A percentile compares a stretch with the other conserved stretches of the same genome.
Evolutionary conservation across 352 stramenopile species (phyloP).

Genomic region (Saprolegnia parasitica): DNA sequence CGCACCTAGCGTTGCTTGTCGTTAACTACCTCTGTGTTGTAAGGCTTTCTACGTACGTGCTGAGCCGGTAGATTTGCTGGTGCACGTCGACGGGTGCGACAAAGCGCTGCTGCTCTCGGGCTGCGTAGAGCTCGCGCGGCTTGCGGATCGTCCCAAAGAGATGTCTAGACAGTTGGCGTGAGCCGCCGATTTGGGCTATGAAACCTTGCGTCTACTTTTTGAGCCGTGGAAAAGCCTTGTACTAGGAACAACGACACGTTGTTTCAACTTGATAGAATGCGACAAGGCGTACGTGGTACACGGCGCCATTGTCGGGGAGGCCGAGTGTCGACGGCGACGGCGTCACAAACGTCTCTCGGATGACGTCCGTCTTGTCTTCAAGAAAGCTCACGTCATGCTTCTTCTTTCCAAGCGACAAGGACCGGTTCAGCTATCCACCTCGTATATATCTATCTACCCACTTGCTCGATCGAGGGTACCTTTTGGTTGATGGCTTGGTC

Average conservation of each 20-base stretch:
- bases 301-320: constrained; percentile 64
- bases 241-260: no score
- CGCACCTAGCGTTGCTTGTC: constrained; percentile 47
- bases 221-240: constrained; percentile 72
- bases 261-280: no score
- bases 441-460: background rate
- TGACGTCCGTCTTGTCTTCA: constrained; percentile 64
- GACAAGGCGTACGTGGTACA: constrained; percentile 64
- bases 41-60: no score
- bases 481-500: constrained; percentile 85
- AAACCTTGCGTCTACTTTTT: constrained; percentile 62
- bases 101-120: constrained; percentile 67
- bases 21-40: no score
- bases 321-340: constrained; percentile 74
- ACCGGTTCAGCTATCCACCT: constrained; percentile 50
- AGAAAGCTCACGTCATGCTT: constrained; percentile 82
- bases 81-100: constrained; percentile 68
- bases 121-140: constrained; percentile 63
- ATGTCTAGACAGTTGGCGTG: constrained; percentile 34
- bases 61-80: constrained; percentile 60
- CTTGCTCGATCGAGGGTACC: background rate
- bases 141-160: constrained; percentile 72
- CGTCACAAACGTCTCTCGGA: constrained; percentile 80
- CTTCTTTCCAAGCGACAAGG: constrained; percentile 66
- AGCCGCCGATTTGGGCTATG: no score